These are phyloP conservation scores for Xylona heveae DNA, from an alignment of 495 filamentous ascomycete genomes.

Conservation along the genomic window DNA sequence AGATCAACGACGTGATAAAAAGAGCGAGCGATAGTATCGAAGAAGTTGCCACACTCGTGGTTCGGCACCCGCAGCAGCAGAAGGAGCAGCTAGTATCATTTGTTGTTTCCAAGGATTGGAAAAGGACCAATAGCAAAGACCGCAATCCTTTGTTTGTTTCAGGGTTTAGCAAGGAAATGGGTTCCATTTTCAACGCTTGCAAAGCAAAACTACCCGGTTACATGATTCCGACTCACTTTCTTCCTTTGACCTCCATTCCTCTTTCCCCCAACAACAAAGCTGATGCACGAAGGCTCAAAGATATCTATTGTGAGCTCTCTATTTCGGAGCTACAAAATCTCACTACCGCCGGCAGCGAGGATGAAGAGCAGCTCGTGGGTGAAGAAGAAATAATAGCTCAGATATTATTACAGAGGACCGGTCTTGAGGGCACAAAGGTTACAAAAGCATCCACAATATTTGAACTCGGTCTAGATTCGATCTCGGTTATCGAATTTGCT, in stretches of 20 bases:
- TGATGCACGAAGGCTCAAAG: constrained; percentile 36
- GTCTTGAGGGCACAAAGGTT: constrained; percentile 21
- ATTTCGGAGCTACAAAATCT: constrained; percentile 3
- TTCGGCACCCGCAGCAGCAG: constrained; percentile 36
- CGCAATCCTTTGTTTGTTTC: constrained; percentile 3
- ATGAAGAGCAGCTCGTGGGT: constrained; percentile 8
- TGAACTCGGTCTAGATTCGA: constrained; percentile 65
- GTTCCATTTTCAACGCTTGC: constrained; percentile 27
- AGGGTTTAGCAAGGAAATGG: constrained; percentile 8
- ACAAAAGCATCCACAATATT: constrained; percentile 42
- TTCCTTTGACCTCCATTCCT: constrained; percentile 39
- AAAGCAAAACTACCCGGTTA: constrained; percentile 39
- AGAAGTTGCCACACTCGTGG: constrained; percentile 44
- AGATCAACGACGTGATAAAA: constrained; percentile 50
- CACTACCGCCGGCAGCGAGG: neutral
- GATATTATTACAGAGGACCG: constrained; percentile 28
- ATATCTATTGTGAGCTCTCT: constrained; percentile 1
- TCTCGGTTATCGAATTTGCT: constrained; percentile 48
- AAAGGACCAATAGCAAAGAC: constrained; percentile 1
- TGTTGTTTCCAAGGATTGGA: constrained; percentile 19
- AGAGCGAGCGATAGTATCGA: constrained; percentile 19
- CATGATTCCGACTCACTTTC: constrained; percentile 58
- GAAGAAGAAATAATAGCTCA: constrained; percentile 24
- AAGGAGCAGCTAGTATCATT: constrained; percentile 55
- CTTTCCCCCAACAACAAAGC: constrained; percentile 57